These are phyloP conservation scores for Celoporthe dispersa DNA, from an alignment of 2,329 filamentous ascomycete genomes.

Conservation along the genomic window DNA sequence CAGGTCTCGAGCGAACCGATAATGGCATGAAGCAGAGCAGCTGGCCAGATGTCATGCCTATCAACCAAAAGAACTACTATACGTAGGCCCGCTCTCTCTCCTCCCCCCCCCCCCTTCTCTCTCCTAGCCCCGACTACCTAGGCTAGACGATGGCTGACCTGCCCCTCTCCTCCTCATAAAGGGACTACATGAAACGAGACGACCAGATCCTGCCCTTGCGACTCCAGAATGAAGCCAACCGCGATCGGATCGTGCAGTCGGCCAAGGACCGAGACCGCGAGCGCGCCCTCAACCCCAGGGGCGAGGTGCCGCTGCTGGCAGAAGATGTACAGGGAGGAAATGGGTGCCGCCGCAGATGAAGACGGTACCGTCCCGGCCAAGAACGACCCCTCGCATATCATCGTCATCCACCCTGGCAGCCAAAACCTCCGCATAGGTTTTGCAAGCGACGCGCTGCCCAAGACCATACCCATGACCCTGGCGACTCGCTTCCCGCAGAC, in stretches of 20 bases:
- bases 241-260: slow-evolving; percentile 81
- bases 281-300: slow-evolving; percentile 77
- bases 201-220: slow-evolving; percentile 91
- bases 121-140: background rate
- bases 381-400: slow-evolving; percentile 83
- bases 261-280: slow-evolving; percentile 78
- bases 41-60: slow-evolving; percentile 90
- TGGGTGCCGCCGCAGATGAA: slow-evolving; percentile 48
- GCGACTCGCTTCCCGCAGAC: slow-evolving; percentile 77
- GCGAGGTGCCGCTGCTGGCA: slow-evolving; percentile 65
- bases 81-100: slow-evolving; percentile 61
- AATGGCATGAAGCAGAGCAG: slow-evolving; percentile 96
- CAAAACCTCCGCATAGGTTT: slow-evolving; percentile 94
- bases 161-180: slow-evolving; percentile 42
- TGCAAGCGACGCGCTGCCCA: slow-evolving; percentile 93
- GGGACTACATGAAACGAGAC: slow-evolving; percentile 97
- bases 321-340: slow-evolving; percentile 59
- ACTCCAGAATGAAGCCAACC: slow-evolving; percentile 83
- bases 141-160: slow-evolving; percentile 33
- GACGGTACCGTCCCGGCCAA: slow-evolving; percentile 52
- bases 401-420: slow-evolving; percentile 93
- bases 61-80: slow-evolving; percentile 99
- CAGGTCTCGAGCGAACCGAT: slow-evolving; percentile 93
- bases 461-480: slow-evolving; percentile 91
- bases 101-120: background rate